A percentile compares a stretch with the other conserved stretches of the same genome.
Conservation (phyloP, 805 yeast species). For the Starmera quercuum region DNA sequence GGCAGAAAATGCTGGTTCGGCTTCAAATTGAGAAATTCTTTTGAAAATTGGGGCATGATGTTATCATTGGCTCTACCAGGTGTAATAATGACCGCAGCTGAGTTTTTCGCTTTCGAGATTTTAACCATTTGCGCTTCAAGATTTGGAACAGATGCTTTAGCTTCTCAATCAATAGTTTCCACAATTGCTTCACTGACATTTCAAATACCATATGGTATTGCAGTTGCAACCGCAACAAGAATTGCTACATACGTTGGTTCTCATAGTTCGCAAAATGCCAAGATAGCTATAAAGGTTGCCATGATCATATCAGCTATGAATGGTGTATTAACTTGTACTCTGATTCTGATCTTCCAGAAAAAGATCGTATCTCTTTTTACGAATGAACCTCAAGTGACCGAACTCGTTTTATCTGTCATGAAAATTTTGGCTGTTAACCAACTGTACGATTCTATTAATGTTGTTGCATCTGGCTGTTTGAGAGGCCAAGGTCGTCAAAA, state of each 20-base stretch:
- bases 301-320: slow-evolving; percentile 39
- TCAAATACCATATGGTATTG: slow-evolving; percentile 52
- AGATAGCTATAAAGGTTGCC: slow-evolving; percentile 36
- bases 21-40: slow-evolving; percentile 11
- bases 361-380: slow-evolving; percentile 57
- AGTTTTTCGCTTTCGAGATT: slow-evolving; percentile 53
- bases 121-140: slow-evolving; percentile 48
- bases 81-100: slow-evolving; percentile 52
- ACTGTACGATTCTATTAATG: slow-evolving; percentile 63
- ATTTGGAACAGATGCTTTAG: slow-evolving; percentile 48
- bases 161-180: slow-evolving; percentile 52
- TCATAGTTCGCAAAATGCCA: slow-evolving; percentile 39
- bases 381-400: slow-evolving; percentile 48
- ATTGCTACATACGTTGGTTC: slow-evolving; percentile 50
- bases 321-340: slow-evolving; percentile 40
- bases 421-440: slow-evolving; percentile 64
- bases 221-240: slow-evolving; percentile 51
- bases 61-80: slow-evolving; percentile 49
- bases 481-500: slow-evolving; percentile 72
- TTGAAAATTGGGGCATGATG: slow-evolving; percentile 36
- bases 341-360: slow-evolving; percentile 38
- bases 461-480: slow-evolving; percentile 64
- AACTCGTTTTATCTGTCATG: slow-evolving; percentile 43
- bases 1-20: slow-evolving; percentile 24
- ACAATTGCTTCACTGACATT: slow-evolving; percentile 43